These are phyloP conservation scores for Dactylonectria macrodidyma DNA, from an alignment of 2,329 filamentous ascomycete genomes.

Conservation along the genomic window DNA sequence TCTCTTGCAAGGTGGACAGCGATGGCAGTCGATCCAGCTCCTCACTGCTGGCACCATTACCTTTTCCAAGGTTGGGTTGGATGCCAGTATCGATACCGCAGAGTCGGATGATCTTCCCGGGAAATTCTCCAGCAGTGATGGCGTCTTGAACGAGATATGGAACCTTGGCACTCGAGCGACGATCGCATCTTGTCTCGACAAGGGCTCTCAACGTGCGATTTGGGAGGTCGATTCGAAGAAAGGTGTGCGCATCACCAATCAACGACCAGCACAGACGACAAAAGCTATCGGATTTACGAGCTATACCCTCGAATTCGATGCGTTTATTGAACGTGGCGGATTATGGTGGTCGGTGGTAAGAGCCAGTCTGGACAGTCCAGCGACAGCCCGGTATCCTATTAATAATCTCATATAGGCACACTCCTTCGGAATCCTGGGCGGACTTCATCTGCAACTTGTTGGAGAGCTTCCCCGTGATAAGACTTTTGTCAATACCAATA, in stretches of 20 bases:
- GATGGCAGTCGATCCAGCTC: conserved; percentile 17
- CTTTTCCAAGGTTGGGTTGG: conserved; percentile 5
- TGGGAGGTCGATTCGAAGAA: conserved; percentile 15
- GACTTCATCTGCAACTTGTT: conserved; percentile 15
- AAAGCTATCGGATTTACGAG: neutral
- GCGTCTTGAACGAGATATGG: conserved; percentile 14
- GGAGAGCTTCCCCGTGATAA: conserved; percentile 9
- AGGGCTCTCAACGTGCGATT: conserved; percentile 4
- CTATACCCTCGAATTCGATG: neutral
- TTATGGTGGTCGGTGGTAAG: conserved; percentile 4
- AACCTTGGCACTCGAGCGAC: conserved; percentile 6
- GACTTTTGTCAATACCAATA: conserved; percentile 18
- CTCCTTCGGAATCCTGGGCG: conserved; percentile 14
- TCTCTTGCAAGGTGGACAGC: conserved; percentile 14
- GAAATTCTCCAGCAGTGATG: conserved; percentile 5
- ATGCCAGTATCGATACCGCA: conserved; percentile 3
- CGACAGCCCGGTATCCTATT: neutral
- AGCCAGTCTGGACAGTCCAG: neutral
- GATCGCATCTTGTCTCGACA: conserved; percentile 9
- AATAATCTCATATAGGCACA: too few species aligned
- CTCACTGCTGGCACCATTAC: conserved; percentile 7
- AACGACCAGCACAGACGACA: conserved; percentile 11
- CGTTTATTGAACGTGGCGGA: neutral
- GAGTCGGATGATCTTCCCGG: neutral
- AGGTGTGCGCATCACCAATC: conserved; percentile 5